phyloP scores from a whole-genome alignment of 805 yeast species.

The Yarrowia porcina region DNA sequence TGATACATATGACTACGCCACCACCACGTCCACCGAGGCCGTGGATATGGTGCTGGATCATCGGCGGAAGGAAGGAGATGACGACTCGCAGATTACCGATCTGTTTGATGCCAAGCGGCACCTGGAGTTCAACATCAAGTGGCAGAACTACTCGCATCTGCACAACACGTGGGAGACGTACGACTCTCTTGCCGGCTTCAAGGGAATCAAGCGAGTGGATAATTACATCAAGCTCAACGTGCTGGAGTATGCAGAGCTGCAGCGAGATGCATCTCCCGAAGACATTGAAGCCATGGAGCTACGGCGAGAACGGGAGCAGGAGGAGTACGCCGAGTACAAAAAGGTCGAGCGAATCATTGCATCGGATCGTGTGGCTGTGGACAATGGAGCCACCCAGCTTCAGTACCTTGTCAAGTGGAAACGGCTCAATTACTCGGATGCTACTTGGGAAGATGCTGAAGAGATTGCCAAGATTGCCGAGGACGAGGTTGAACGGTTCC shows the following conservation, averaged over 20 bases:
- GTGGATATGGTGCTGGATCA: slow-evolving; percentile 57
- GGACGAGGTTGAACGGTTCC: slow-evolving; percentile 75
- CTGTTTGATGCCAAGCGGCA: slow-evolving; percentile 35
- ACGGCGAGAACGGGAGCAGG: slow-evolving; percentile 79
- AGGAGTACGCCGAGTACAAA: slow-evolving; percentile 77
- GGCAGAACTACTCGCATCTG: slow-evolving; percentile 83
- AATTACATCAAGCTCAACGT: slow-evolving; percentile 82
- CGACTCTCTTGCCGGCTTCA: slow-evolving; percentile 44
- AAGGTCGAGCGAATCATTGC: slow-evolving; percentile 88
- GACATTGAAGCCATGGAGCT: slow-evolving; percentile 92
- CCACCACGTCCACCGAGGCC: slow-evolving; percentile 42
- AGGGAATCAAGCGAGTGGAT: slow-evolving; percentile 83
- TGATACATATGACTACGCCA: slow-evolving; percentile 34
- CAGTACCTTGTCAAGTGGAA: slow-evolving; percentile 92
- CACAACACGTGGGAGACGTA: slow-evolving; percentile 94
- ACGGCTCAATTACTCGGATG: slow-evolving; percentile 87
- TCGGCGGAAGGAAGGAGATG: slow-evolving; percentile 44
- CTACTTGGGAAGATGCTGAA: slow-evolving; percentile 95
- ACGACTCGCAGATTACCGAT: slow-evolving; percentile 33
- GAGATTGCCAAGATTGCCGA: slow-evolving; percentile 83
- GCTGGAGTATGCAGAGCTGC: slow-evolving; percentile 66
- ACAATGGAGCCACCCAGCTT: slow-evolving; percentile 59
- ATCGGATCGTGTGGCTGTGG: slow-evolving; percentile 55
- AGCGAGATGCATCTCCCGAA: slow-evolving; percentile 84
- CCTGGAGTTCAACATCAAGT: slow-evolving; percentile 55